Percentiles rank a stretch among this genome's conserved stretches.
These are phyloP conservation scores for Colletotrichum sp. DNA, from an alignment of 2,329 filamentous ascomycete species.

Conservation along the genomic window DNA sequence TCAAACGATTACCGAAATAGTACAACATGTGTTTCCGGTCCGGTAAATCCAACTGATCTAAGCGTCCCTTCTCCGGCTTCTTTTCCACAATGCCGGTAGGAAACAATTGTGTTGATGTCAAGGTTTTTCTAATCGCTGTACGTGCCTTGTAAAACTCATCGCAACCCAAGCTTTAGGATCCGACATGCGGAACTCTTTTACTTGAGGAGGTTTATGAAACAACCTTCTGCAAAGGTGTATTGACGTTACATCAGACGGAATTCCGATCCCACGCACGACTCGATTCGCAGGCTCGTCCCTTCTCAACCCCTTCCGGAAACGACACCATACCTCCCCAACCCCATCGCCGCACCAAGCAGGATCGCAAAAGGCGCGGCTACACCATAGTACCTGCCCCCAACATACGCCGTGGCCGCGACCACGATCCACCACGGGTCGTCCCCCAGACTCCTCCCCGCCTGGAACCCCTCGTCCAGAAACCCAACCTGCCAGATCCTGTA, in stretches of 20 bases:
- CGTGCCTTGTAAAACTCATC: not conserved
- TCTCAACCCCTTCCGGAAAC: slow-evolving; percentile 13
- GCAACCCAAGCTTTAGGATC: not conserved
- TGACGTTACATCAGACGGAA: not conserved
- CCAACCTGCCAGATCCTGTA: slow-evolving; percentile 64
- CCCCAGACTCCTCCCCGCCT: slow-evolving; percentile 51
- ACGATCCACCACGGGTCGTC: slow-evolving; percentile 65
- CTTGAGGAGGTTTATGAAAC: not conserved
- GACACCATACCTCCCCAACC: slow-evolving; percentile 36
- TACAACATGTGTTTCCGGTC: not conserved
- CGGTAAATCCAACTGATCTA: not conserved
- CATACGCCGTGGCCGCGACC: slow-evolving; percentile 46
- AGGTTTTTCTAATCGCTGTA: not conserved
- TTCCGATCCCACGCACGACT: not conserved
- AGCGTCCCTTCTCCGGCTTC: not conserved
- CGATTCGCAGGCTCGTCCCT: not conserved
- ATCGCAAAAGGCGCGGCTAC: slow-evolving; percentile 37
- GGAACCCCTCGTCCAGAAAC: slow-evolving; percentile 49
- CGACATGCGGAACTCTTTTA: not conserved
- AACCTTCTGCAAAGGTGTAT: not conserved
- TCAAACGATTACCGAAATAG: not conserved
- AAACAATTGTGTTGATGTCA: not conserved
- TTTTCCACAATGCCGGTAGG: not conserved
- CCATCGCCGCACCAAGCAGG: slow-evolving; percentile 36
- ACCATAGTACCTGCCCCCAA: slow-evolving; percentile 36